Conservation (phyloP, 352 stramenopile genomes). For the Phytophthora pseudosyringae region DNA sequence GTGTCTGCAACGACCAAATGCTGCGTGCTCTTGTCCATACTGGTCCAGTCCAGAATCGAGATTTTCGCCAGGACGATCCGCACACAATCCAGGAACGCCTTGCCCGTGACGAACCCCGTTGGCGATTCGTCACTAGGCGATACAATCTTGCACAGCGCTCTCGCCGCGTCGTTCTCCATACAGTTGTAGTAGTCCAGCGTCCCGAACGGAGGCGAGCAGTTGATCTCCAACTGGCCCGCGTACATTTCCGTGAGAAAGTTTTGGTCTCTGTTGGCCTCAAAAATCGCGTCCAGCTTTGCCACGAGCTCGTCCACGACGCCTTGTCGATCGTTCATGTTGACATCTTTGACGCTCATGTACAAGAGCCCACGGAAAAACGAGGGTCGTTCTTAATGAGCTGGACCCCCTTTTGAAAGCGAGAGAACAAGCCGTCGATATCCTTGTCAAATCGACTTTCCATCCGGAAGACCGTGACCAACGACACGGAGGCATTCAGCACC, state of each 20-base stretch:
- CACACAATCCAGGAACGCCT: slow-evolving; percentile 69
- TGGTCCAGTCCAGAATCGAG: slow-evolving; percentile 79
- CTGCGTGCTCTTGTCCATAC: slow-evolving; percentile 54
- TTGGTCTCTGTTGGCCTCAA: slow-evolving; percentile 50
- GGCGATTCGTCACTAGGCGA: not conserved
- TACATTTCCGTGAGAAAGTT: slow-evolving; percentile 82
- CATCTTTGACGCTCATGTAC: slow-evolving; percentile 49
- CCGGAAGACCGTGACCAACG: slow-evolving; percentile 73
- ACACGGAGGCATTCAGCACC: slow-evolving; percentile 73
- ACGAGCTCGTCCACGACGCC: slow-evolving; percentile 58
- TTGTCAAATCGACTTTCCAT: slow-evolving; percentile 84
- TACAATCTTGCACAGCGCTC: slow-evolving; percentile 13
- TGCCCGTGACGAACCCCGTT: slow-evolving; percentile 46
- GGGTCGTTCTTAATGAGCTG: slow-evolving; percentile 64
- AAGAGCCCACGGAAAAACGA: slow-evolving; percentile 60
- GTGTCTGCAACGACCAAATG: slow-evolving; percentile 48
- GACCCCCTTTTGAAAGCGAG: slow-evolving; percentile 69
- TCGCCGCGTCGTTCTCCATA: slow-evolving; percentile 31
- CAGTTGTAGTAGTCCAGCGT: slow-evolving; percentile 60
- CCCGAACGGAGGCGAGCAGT: slow-evolving; percentile 70
- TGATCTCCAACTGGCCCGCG: slow-evolving; percentile 57
- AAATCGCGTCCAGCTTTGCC: slow-evolving; percentile 48
- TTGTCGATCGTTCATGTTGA: slow-evolving; percentile 66
- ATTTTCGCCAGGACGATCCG: slow-evolving; percentile 72
- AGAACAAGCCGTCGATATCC: slow-evolving; percentile 71